These are phyloP conservation scores for Kwoniella botswanensis DNA, from an alignment of 768 basidiomycete genomes.

Conservation along the genomic window DNA sequence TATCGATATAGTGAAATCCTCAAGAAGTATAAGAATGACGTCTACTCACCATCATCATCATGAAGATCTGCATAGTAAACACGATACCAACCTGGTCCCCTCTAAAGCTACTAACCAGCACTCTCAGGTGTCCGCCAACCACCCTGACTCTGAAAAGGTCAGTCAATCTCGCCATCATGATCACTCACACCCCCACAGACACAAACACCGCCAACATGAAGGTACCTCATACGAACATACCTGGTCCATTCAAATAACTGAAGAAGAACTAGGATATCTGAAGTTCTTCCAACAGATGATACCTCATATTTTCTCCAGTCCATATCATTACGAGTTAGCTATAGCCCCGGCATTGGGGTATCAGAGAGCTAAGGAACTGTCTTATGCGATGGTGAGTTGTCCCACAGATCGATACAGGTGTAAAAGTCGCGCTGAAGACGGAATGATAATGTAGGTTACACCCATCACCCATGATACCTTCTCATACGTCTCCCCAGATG, in stretches of 20 bases:
- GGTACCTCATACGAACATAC: background rate
- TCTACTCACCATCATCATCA: no score
- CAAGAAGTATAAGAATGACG: no score
- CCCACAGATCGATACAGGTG: background rate
- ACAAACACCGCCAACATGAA: background rate
- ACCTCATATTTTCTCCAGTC: slow-evolving; percentile 6
- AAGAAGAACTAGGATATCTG: background rate
- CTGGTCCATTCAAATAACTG: background rate
- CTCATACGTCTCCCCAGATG: background rate
- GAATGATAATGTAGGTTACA: background rate
- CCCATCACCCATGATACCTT: background rate
- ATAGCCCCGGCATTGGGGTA: slow-evolving; percentile 8
- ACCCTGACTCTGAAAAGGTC: no score
- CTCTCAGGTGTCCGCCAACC: no score
- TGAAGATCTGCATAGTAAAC: no score
- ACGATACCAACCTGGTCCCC: no score
- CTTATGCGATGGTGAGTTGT: background rate
- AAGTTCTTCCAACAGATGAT: background rate
- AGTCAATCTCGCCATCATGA: background rate
- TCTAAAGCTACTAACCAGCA: no score
- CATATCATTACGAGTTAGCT: slow-evolving; percentile 6
- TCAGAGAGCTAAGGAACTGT: background rate
- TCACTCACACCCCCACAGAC: background rate
- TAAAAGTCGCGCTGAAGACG: no score
- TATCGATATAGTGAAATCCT: no score